Base-by-base conservation (phyloP, 2,329 filamentous ascomycete species). In the Cordyceps tenuipes region DNA sequence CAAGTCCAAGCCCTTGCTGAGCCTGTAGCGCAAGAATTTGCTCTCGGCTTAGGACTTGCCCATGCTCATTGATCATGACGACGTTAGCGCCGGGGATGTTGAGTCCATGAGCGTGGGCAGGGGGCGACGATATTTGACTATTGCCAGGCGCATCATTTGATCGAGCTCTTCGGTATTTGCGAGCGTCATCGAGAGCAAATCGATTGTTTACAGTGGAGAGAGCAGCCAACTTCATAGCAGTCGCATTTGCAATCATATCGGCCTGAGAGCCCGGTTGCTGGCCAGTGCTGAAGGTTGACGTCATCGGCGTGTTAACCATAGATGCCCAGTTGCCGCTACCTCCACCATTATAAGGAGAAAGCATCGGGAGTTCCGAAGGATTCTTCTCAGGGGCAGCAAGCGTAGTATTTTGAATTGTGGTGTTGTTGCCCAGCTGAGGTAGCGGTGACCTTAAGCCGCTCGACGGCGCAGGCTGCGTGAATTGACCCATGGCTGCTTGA, bases 211-310 rank as follows among this genome's bases (percentile, higher is more conserved):
- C 94, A 3, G 94, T 99, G 5, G 93, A 97, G 50, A 99, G 80
- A 19, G 94, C 94, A 50, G 94, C 94, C 56, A 99, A 83, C 74
- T 99, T 99, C 94, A 99, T 99, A 23, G 94, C 94, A 17, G 94
- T 97, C 29, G 94, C 94, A 71, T 97, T 99, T 62, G 94, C 94
- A 61, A 99, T 89, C 93, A 97, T 97, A 69, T 99, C 94, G 17
- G 91, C 92, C 72, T 97, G 92, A 2, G 55, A 55, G 3, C 50
- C 54, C 10, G 54, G 54, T 29, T 59, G 56, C 53, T 48, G 29
- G 26, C 65, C 67, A 17, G 79, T 75, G 64, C 82, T 87, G 73
- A 97, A 99, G 65, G 87, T 93, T 46, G 90, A 78, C 5, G 93
- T 90, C 89, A 97, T 95, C 2, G 94, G 94, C 2, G 94, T 99